These are phyloP conservation scores for Nakazawaea populi DNA, from an alignment of 805 yeast species.

Conservation along the genomic window DNA sequence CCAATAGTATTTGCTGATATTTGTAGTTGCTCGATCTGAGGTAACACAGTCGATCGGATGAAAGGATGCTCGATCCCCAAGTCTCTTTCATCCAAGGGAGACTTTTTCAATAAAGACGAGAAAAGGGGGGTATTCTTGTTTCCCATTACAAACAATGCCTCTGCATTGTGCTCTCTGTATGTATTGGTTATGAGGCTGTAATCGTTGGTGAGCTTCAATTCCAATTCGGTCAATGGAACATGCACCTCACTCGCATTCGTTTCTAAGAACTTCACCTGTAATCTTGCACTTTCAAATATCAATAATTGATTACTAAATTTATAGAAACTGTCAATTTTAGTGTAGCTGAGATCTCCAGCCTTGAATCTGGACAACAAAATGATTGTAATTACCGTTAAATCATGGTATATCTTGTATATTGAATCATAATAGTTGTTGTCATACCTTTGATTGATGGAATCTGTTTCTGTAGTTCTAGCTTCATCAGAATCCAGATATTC, in stretches of 20 bases:
- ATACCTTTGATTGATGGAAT: slow-evolving; percentile 39
- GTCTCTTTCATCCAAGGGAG: slow-evolving; percentile 71
- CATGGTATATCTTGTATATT: slow-evolving; percentile 60
- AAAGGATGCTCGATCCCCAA: slow-evolving; percentile 64
- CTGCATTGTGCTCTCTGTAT: slow-evolving; percentile 50
- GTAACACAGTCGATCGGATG: slow-evolving; percentile 60
- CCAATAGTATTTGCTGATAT: slow-evolving; percentile 36
- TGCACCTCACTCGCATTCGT: background rate
- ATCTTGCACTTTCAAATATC: slow-evolving; percentile 51
- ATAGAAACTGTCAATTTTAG: slow-evolving; percentile 54
- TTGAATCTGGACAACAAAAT: slow-evolving; percentile 39
- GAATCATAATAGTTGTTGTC: slow-evolving; percentile 33
- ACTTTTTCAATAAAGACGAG: slow-evolving; percentile 63
- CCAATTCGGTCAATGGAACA: slow-evolving; percentile 20
- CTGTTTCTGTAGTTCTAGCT: slow-evolving; percentile 18
- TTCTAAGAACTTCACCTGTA: slow-evolving; percentile 26
- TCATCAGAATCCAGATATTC: slow-evolving; percentile 28
- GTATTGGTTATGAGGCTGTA: slow-evolving; percentile 52
- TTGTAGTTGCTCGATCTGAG: slow-evolving; percentile 30
- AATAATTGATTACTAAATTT: slow-evolving; percentile 57
- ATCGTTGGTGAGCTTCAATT: slow-evolving; percentile 45
- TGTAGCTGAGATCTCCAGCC: slow-evolving; percentile 44
- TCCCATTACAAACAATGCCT: slow-evolving; percentile 55
- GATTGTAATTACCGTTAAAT: slow-evolving; percentile 51
- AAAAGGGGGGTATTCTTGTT: slow-evolving; percentile 72